phyloP scores from a whole-genome alignment of 768 basidiomycete genomes.

The Boletus vinaceobasis region DNA sequence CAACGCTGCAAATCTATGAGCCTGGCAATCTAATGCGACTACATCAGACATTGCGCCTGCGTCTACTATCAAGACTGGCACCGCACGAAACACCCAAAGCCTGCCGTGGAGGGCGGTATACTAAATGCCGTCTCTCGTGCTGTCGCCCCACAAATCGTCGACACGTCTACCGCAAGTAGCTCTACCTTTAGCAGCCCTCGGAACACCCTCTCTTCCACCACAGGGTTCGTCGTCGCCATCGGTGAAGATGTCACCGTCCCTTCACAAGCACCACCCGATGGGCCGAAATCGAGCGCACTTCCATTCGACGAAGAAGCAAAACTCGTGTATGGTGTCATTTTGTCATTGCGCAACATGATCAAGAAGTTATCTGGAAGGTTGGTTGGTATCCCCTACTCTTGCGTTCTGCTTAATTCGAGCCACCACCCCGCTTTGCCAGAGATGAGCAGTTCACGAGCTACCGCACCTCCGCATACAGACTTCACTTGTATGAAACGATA shows the following conservation, averaged over 20 bases:
- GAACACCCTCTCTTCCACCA: constrained; percentile 60
- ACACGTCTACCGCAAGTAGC: constrained; percentile 33
- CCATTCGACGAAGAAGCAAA: constrained; percentile 98
- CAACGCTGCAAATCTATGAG: neutral
- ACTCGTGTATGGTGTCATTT: constrained; percentile 92
- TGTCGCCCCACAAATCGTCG: constrained; percentile 38
- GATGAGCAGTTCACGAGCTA: constrained; percentile 92
- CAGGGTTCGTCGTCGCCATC: constrained; percentile 68
- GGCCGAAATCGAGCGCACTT: constrained; percentile 48
- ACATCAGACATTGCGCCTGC: constrained; percentile 77
- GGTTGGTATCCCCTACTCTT: neutral
- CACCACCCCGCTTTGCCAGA: constrained; percentile 36
- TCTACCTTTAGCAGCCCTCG: constrained; percentile 54
- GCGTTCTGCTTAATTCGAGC: neutral
- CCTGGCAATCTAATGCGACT: neutral
- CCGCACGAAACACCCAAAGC: constrained; percentile 67
- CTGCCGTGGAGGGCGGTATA: constrained; percentile 69
- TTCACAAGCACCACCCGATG: constrained; percentile 7
- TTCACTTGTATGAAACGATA: constrained; percentile 88
- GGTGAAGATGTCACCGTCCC: constrained; percentile 41
- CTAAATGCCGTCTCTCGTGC: constrained; percentile 78
- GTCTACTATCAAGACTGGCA: constrained; percentile 98
- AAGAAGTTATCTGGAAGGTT: constrained; percentile 87
- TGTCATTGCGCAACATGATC: constrained; percentile 91
- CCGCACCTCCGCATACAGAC: constrained; percentile 86